Evolutionary conservation across 1,284 basidiomycete species (phyloP).

Genomic region (Kwoniella shivajii): DNA sequence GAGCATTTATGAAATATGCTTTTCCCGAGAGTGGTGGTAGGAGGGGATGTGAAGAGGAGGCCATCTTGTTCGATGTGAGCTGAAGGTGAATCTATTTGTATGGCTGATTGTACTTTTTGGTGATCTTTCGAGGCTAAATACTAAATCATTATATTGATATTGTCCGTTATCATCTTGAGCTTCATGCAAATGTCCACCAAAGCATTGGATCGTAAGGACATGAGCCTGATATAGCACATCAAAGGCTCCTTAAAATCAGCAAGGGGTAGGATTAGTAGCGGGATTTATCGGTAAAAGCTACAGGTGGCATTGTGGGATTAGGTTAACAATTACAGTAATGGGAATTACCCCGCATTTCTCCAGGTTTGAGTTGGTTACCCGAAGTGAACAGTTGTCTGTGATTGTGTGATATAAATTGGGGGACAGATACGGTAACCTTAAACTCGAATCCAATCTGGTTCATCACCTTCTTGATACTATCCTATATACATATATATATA

Average conservation of each 20-base stretch:
- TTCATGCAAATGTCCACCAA: slow-evolving; percentile 13
- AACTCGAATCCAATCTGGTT: no score
- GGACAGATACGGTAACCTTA: no score
- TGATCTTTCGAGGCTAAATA: neutral
- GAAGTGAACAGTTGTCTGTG: no score
- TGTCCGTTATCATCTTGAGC: neutral
- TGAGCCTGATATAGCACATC: slow-evolving; percentile 8
- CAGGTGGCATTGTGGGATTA: no score
- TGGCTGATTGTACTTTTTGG: neutral
- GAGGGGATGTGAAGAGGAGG: slow-evolving; percentile 36
- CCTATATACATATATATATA: no score
- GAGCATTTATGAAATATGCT: slow-evolving; percentile 44
- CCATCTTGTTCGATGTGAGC: slow-evolving; percentile 22
- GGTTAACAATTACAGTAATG: no score
- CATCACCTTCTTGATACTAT: no score
- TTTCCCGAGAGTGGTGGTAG: slow-evolving; percentile 36
- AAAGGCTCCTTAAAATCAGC: neutral
- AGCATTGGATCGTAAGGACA: slow-evolving; percentile 6
- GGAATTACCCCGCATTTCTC: no score
- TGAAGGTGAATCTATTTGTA: neutral
- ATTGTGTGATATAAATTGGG: no score
- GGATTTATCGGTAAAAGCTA: slow-evolving; percentile 2
- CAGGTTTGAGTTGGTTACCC: no score
- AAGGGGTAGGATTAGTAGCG: neutral
- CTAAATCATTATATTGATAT: neutral